A percentile compares a stretch with the other conserved stretches of the same genome.
phyloP scores from a whole-genome alignment of 805 yeast genomes.

The Candida silvatica region DNA sequence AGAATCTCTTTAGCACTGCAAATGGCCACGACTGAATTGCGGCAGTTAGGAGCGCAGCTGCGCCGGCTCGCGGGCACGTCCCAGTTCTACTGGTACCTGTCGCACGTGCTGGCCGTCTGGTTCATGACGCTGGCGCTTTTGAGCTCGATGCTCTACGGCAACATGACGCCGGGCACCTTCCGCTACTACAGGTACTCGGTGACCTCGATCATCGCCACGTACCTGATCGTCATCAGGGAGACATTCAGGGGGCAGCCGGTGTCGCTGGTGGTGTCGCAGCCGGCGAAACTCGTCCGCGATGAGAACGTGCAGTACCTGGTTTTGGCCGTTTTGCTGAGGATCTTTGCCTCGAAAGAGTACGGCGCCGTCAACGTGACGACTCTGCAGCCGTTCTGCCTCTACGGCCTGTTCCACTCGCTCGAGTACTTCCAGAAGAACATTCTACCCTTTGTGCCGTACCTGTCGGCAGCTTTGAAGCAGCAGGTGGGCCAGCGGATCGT shows the following conservation, averaged over 20 bases:
- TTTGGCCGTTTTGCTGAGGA: slow-evolving; percentile 30
- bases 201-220: slow-evolving; percentile 47
- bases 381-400: slow-evolving; percentile 53
- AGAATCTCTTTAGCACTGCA: not conserved
- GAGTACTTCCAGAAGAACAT: slow-evolving; percentile 47
- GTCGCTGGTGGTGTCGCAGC: slow-evolving; percentile 19
- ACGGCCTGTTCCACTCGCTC: slow-evolving; percentile 56
- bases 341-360: slow-evolving; percentile 17
- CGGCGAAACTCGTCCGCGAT: slow-evolving; percentile 29
- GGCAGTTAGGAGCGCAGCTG: slow-evolving; percentile 6
- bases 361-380: slow-evolving; percentile 26
- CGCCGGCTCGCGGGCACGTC: slow-evolving; percentile 29
- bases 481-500: slow-evolving; percentile 22
- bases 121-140: slow-evolving; percentile 32
- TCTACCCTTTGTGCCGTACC: slow-evolving; percentile 39
- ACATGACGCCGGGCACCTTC: slow-evolving; percentile 20
- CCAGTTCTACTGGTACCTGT: slow-evolving; percentile 65
- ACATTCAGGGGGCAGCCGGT: slow-evolving; percentile 36
- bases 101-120: slow-evolving; percentile 43
- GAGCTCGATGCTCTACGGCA: slow-evolving; percentile 32
- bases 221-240: slow-evolving; percentile 54
- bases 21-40: not conserved
- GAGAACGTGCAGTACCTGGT: slow-evolving; percentile 60
- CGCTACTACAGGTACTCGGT: slow-evolving; percentile 35
- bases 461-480: slow-evolving; percentile 18